phyloP scores from a whole-genome alignment of 768 basidiomycete species.

The Serendipita vermifera region DNA sequence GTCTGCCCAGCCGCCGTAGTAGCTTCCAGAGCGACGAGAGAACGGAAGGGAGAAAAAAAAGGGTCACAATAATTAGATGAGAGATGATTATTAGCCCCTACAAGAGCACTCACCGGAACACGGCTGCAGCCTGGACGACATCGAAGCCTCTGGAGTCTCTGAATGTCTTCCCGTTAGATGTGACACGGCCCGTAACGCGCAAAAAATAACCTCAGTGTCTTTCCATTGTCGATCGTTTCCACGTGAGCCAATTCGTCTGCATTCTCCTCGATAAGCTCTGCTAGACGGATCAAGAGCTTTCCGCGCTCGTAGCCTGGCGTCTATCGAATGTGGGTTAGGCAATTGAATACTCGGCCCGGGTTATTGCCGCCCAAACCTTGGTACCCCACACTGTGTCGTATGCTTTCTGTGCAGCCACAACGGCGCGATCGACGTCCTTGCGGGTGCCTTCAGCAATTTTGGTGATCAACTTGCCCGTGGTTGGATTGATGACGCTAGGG shows the following conservation, averaged over 20 bases:
- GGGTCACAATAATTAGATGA: neutral
- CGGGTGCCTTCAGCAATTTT: slow-evolving; percentile 21
- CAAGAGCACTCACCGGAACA: slow-evolving; percentile 34
- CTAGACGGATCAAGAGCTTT: slow-evolving; percentile 68
- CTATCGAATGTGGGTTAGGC: slow-evolving; percentile 14
- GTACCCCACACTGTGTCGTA: slow-evolving; percentile 83
- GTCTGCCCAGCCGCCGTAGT: slow-evolving; percentile 95
- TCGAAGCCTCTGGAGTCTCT: slow-evolving; percentile 50
- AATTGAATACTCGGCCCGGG: slow-evolving; percentile 13
- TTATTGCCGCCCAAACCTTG: slow-evolving; percentile 27
- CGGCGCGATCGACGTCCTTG: slow-evolving; percentile 73
- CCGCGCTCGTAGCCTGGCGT: slow-evolving; percentile 74
- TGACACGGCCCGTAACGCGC: neutral
- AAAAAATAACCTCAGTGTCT: slow-evolving; percentile 52
- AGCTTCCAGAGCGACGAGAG: slow-evolving; percentile 25
- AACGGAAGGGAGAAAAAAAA: slow-evolving; percentile 10
- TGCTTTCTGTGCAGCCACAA: slow-evolving; percentile 68
- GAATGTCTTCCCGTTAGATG: slow-evolving; percentile 8
- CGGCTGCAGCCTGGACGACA: slow-evolving; percentile 63
- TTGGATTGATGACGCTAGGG: slow-evolving; percentile 26
- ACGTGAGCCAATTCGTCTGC: slow-evolving; percentile 69
- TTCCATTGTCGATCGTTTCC: slow-evolving; percentile 82
- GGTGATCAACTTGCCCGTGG: slow-evolving; percentile 22
- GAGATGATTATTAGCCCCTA: slow-evolving; percentile 8
- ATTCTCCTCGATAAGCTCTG: slow-evolving; percentile 81